Base-by-base conservation (phyloP, 495 filamentous ascomycete species). In the Aspergillus indologenus region DNA sequence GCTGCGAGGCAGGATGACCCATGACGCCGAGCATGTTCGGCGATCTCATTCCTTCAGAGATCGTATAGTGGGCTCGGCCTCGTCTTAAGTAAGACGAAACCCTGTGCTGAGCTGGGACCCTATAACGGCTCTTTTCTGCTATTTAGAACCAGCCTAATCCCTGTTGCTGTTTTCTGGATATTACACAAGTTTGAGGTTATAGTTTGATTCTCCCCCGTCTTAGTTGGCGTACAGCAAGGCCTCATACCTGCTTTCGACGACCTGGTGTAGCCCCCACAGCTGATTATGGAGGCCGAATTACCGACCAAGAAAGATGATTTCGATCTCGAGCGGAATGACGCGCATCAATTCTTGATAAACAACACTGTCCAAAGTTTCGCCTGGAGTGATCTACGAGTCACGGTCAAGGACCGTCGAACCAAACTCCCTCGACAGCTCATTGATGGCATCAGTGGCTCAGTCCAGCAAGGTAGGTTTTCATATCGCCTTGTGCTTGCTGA, bases 381-480 rank as follows among this genome's bases (percentile, higher is more conserved):
- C 12, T 92, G 87, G 87, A 69, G 68, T 23, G 75, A 77, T 42
- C 67, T 90, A 57, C 84, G 78, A 0, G 87, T 90, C 31, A 85
- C 81, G 0, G 86, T 91, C 42, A 86, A 85, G 60, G 88, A 91
- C 70, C 76, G 83, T 4, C 74, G 83, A 54, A 86, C 87, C 1
- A 85, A 85, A 55, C 63, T 81, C 51, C 73, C 83, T 1, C 71
- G 52, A 74, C 67, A 77, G 56, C 56, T 77, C n/a, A 71, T 79
- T 21, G 64, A 71, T 54, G 65, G 61, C 20, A 72, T 73, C 44
- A 66, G 59, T 44, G 71, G 73, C 0, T 59, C 59, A 54, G 70
- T 71, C 20, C 59, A 68, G 45, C 64, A 67, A 52, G 73, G 73
- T 76, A 45, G 18, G 61, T 60, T 7, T 45, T 29, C 22, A n/a